phyloP scores from a whole-genome alignment of 1,139 yeast species.

The Groenewaldozyma sp. region DNA sequence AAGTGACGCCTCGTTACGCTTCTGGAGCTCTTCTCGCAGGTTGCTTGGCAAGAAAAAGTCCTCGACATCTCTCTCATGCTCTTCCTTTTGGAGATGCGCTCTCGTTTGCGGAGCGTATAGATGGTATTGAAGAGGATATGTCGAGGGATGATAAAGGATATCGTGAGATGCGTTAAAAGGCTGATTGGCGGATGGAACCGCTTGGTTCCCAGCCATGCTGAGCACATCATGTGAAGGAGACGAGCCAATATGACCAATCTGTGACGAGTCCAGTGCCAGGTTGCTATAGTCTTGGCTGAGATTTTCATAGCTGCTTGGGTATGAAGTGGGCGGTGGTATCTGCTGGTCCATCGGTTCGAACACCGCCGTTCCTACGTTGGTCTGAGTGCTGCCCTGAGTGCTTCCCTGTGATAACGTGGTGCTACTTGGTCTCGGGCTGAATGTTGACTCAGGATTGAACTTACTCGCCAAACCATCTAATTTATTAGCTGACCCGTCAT shows the following conservation, averaged over 20 bases:
- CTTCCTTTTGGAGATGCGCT: slow-evolving; percentile 35
- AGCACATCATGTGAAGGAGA: no score
- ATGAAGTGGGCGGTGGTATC: not conserved
- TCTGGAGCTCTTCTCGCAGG: slow-evolving; percentile 60
- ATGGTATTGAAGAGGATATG: slow-evolving; percentile 72
- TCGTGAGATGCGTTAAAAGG: slow-evolving; percentile 5
- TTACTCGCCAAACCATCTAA: no score
- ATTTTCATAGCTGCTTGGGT: not conserved
- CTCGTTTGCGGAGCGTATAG: slow-evolving; percentile 59
- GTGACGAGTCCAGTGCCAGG: not conserved
- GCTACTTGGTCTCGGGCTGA: slow-evolving; percentile 13
- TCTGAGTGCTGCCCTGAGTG: no score
- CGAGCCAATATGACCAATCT: not conserved
- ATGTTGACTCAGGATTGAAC: slow-evolving; percentile 16
- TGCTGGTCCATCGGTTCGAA: not conserved
- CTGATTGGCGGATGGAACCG: not conserved
- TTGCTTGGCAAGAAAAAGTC: slow-evolving; percentile 66
- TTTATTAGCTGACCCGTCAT: no score
- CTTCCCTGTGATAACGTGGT: no score
- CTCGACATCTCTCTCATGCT: slow-evolving; percentile 57
- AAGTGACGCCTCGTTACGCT: slow-evolving; percentile 72
- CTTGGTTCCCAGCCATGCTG: no score
- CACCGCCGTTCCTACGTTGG: slow-evolving; percentile 1
- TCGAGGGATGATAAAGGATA: slow-evolving; percentile 16
- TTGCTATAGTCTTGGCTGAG: not conserved